Evolutionary conservation across 1,284 basidiomycete genomes (phyloP), one percentile per base, ranked within the genome.

Genomic region (Albatrellus sp.): DNA sequence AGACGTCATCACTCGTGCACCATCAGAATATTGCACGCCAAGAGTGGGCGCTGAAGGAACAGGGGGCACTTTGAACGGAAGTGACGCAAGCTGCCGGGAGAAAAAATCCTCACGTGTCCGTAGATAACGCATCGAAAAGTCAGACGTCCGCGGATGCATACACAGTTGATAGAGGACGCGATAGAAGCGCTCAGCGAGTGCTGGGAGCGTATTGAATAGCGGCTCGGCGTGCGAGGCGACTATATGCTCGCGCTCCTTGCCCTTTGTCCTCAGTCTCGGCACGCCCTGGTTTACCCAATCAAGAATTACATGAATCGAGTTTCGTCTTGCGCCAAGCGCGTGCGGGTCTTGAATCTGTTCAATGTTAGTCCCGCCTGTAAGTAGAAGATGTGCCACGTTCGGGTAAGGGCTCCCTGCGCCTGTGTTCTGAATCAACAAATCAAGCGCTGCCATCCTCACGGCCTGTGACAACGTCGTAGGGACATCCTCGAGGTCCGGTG

Each of bases 71-170:
- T 73, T 71, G 39, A 78, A 75, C 2, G 90, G 80, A 14, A 93
- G 69, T 16, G 69, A 75, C 2, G 78, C 73, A 16, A 97, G 72
- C 59, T 97, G 92, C 6, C 82, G 73, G 1, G 80, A 78, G 53
- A 94, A 90, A 67, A 93, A 98, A 55, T 92, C 83, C 60, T 93
- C 88, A 17, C 83, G 73, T 2, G 86, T 89, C 35, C 91, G 81
- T 36, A 98, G 71, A 59, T 96, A 98, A 0, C 90, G 79, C 64
- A 90, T 82, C 10, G 83, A 83, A 33, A 85, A 75, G 20, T 82
- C 77, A 5, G 86, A 89, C 0, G 93, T 96, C 40, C 80, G 72
- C 1, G 85, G 75, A 58, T 96, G 89, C 6, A 81, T 72, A 63
- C 90, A 96, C 0, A 98, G 75, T 48, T 94, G 86, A 57, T 88